Base-by-base conservation (phyloP, 768 basidiomycete genomes). In the Psilocybe sp. region DNA sequence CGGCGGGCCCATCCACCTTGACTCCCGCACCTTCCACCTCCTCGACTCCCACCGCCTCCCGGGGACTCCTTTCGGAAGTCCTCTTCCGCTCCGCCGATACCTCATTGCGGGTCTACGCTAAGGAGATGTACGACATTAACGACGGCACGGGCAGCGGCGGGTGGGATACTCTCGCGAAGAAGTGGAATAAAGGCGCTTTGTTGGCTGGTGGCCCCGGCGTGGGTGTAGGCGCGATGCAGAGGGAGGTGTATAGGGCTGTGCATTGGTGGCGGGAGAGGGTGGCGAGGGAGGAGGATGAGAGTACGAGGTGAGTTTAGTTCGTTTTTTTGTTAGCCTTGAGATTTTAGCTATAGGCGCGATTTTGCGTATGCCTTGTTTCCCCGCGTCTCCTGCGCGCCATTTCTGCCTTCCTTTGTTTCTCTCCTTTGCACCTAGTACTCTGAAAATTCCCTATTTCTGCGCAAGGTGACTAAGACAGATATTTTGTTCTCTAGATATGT, bases 281-380 rank as follows among this genome's bases (percentile, higher is more conserved):
- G 1, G 89, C 91, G 2, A 74, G 91, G 44, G 81, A 85, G 49
- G 89, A 92, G 58, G 95, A 98, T 63, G 94, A 97, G 67, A 90
- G 89, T 60, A 78, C 80, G 8, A 72, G 86, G 85, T 93, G 63
- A 40, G 80, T 31, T 13, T 11, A 28, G 3, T 28, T 28, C 7
- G 4, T 28, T 7, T 28, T 28, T 28, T 4, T 7, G 23, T 28
- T 7, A 4, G 23, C 23, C 23, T 28, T 28, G 23, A 7, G 23
- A 28, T 28, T 28, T 7, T n/a, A n/a, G n/a, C n/a, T n/a, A n/a
- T n/a, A n/a, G n/a, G n/a, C n/a, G n/a, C n/a, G n/a, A n/a, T n/a
- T n/a, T n/a, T n/a, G n/a, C n/a, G n/a, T n/a, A n/a, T n/a, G n/a
- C n/a, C n/a, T n/a, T n/a, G n/a, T n/a, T n/a, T n/a, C n/a, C n/a